Evolutionary conservation across 1,139 yeast species (phyloP), one percentile per base, ranked within the genome.

Genomic region (Williopsis jadinii): DNA sequence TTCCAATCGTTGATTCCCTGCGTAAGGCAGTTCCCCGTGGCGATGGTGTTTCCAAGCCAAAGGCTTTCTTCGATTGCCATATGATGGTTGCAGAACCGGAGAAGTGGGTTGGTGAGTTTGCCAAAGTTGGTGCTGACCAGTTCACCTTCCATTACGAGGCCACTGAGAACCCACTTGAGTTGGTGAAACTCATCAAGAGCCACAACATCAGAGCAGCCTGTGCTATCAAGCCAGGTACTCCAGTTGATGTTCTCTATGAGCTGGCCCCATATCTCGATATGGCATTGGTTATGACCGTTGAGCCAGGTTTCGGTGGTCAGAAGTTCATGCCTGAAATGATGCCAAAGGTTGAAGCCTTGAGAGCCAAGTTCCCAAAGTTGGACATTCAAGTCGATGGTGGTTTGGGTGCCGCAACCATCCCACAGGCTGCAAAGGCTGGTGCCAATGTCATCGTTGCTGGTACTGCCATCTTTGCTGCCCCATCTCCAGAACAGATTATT

Each of bases 381-480:
- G 80, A 92, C 63, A 85, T 92, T 53, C 94, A 92, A 67, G 99
- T 92, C 30, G 99, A 92, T 61, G 99, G 99, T 48, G 99, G 99
- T 0, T 70, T 92, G 49, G 95, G 95, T 45, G 80, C 80, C 51
- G 88, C 77, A 38, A 92, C 95, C 8, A 79, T 87, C 41, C 84
- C 77, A 41, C 73, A 73, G 31, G 97, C 97, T 43, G 95, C 97
- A 19, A 72, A 73, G 44, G 97, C 97, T 10, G 97, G 97, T 43
- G 98, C 98, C 41, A 92, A 92, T 62, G 97, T 92, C 37, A 90
- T 94, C 59, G 99, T 92, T 41, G 97, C 98, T 2, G 99, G 99
- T 35, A 92, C 98, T 13, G 76, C 95, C 40, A 94, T 90, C 13
- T 92, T 88, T 67, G 80, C 81, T 49, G 95, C 97, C 11, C 68